These are phyloP conservation scores for Terana coerulea DNA, from an alignment of 768 basidiomycete species.

Conservation along the genomic window DNA sequence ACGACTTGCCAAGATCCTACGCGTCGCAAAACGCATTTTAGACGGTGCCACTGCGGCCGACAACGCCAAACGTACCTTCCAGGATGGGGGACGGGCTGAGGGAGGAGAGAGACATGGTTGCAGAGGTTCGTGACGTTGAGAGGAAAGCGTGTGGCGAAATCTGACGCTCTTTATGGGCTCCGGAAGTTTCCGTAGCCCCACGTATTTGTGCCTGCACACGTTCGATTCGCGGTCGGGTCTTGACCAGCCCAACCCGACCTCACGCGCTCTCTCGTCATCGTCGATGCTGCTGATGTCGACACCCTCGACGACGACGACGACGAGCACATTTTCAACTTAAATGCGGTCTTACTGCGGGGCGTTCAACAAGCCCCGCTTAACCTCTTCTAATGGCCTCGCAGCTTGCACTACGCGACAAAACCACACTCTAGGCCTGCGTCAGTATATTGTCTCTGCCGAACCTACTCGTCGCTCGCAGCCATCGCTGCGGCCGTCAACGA, in stretches of 20 bases:
- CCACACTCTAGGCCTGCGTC: too few relatives aligned
- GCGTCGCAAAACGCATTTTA: slow-evolving; percentile 5
- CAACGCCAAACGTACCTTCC: slow-evolving; percentile 65
- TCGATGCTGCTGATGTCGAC: background rate
- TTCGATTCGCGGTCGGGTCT: slow-evolving; percentile 11
- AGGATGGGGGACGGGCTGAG: slow-evolving; percentile 95
- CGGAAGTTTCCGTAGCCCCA: slow-evolving; percentile 21
- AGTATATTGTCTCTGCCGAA: background rate
- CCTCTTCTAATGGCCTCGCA: too few relatives aligned
- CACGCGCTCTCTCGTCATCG: background rate
- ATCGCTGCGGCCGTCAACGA: background rate
- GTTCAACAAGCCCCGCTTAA: too few relatives aligned
- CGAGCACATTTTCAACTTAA: too few relatives aligned
- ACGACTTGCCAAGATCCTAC: slow-evolving; percentile 95
- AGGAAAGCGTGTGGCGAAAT: slow-evolving; percentile 18
- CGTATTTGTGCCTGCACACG: slow-evolving; percentile 10
- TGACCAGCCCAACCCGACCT: too few relatives aligned
- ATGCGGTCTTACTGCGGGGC: too few relatives aligned
- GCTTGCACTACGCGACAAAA: too few relatives aligned
- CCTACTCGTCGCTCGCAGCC: background rate
- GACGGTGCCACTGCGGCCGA: slow-evolving; percentile 1
- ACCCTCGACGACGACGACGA: background rate
- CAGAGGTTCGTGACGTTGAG: slow-evolving; percentile 27
- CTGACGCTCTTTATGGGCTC: slow-evolving; percentile 23
- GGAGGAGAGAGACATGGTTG: slow-evolving; percentile 80